These are phyloP conservation scores for Tuber brumale DNA, from an alignment of 495 filamentous ascomycete genomes.

Conservation along the genomic window DNA sequence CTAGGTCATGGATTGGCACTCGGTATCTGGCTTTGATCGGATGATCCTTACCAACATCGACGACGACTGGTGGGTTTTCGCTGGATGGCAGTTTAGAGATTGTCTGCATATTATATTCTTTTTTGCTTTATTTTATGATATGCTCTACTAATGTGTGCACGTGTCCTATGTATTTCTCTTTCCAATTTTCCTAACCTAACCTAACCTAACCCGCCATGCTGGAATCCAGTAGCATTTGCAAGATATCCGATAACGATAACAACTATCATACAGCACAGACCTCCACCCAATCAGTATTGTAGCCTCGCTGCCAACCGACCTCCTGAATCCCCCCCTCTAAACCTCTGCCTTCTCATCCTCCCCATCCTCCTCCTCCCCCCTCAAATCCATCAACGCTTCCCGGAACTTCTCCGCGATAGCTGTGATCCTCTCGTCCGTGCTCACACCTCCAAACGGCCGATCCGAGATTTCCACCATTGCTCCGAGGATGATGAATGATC, in stretches of 20 bases:
- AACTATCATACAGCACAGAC: background rate
- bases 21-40: background rate
- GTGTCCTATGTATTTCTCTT: background rate
- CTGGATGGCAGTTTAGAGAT: background rate
- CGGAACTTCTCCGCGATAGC: conserved; percentile 33
- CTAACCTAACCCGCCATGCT: background rate
- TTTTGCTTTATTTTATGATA: background rate
- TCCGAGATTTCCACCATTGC: conserved; percentile 33
- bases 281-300: background rate
- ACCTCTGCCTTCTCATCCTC: conserved; percentile 14
- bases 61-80: background rate
- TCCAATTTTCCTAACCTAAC: background rate
- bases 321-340: background rate
- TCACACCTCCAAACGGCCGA: conserved; percentile 28
- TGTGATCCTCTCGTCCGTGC: conserved; percentile 23
- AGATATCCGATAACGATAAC: background rate
- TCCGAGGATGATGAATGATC: conserved; percentile 14
- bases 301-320: background rate
- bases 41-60: background rate
- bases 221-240: background rate
- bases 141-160: background rate
- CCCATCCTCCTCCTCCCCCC: conserved; percentile 9
- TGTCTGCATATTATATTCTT: background rate
- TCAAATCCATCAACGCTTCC: conserved; percentile 28
- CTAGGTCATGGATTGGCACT: background rate